phyloP scores from a whole-genome alignment of 2,329 filamentous ascomycete genomes.

The Podosphaera leucotricha region DNA sequence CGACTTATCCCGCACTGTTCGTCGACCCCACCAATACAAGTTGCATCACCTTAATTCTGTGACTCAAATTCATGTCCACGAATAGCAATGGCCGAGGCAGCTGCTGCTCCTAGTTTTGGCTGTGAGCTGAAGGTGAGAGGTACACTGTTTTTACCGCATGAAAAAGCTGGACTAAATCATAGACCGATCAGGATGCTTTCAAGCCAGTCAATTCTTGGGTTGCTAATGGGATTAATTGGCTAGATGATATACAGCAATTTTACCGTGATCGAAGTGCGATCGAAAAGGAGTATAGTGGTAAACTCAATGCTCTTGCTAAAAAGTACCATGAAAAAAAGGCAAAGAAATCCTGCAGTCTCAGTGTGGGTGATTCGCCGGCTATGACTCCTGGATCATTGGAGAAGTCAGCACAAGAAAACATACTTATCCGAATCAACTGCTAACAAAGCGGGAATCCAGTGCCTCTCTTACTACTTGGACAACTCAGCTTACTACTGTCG shows the following conservation, averaged over 20 bases:
- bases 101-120: conserved; percentile 69
- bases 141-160: conserved; percentile 1
- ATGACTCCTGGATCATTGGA: conserved; percentile 92
- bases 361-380: conserved; percentile 76
- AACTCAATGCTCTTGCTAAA: conserved; percentile 68
- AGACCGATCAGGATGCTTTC: conserved; percentile 56
- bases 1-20: neutral
- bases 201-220: conserved; percentile 89
- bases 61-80: conserved; percentile 21
- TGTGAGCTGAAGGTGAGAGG: conserved; percentile 64
- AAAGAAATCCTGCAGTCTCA: conserved; percentile 65
- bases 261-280: conserved; percentile 86
- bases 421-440: conserved; percentile 3
- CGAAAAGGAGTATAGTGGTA: conserved; percentile 89
- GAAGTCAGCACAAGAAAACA: conserved; percentile 26
- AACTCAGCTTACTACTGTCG: conserved; percentile 74
- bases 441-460: conserved; percentile 22
- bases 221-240: conserved; percentile 69
- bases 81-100: conserved; percentile 51
- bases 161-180: conserved; percentile 3
- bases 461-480: conserved; percentile 95
- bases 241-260: conserved; percentile 91
- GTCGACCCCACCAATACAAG: neutral
- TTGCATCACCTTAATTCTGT: conserved; percentile 2
- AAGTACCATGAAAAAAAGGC: conserved; percentile 97